phyloP scores from a whole-genome alignment of 768 basidiomycete species.

The Russula griseocarnosa region DNA sequence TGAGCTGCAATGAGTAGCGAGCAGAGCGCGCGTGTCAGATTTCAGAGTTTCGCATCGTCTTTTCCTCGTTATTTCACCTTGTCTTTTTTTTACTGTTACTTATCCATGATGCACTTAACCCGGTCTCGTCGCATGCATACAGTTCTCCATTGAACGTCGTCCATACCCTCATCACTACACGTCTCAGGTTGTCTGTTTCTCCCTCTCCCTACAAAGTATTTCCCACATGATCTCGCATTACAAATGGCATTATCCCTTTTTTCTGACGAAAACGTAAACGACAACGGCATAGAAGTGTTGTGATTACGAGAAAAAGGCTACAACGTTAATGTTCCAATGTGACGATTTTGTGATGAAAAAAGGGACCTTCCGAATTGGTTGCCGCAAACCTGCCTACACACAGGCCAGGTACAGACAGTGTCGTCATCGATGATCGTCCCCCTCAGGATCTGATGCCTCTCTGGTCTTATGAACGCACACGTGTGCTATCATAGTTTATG shows the following conservation, averaged over 20 bases:
- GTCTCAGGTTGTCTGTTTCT: not conserved
- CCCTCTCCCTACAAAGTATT: not conserved
- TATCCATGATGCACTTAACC: slow-evolving; percentile 18
- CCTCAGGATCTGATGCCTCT: not conserved
- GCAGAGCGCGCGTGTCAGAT: not conserved
- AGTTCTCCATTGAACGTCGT: not conserved
- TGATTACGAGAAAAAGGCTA: not conserved
- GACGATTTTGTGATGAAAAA: not conserved
- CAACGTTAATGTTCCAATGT: not conserved
- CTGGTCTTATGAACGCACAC: not conserved
- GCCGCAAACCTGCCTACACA: not conserved
- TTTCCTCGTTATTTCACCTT: not conserved
- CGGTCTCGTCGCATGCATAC: slow-evolving; percentile 20
- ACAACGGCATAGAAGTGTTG: not conserved
- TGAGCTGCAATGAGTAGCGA: slow-evolving; percentile 15
- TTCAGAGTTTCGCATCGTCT: not conserved
- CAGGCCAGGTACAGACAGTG: not conserved
- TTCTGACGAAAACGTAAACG: not conserved
- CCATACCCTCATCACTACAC: slow-evolving; percentile 16
- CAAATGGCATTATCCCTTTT: not conserved
- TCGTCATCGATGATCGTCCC: not conserved
- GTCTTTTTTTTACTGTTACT: slow-evolving; percentile 21
- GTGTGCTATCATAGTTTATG: not conserved
- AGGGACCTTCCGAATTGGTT: not conserved
- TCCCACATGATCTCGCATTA: slow-evolving; percentile 1